Evolutionary conservation across 2,329 filamentous ascomycete species (phyloP).

Genomic region (Claviceps capensis): DNA sequence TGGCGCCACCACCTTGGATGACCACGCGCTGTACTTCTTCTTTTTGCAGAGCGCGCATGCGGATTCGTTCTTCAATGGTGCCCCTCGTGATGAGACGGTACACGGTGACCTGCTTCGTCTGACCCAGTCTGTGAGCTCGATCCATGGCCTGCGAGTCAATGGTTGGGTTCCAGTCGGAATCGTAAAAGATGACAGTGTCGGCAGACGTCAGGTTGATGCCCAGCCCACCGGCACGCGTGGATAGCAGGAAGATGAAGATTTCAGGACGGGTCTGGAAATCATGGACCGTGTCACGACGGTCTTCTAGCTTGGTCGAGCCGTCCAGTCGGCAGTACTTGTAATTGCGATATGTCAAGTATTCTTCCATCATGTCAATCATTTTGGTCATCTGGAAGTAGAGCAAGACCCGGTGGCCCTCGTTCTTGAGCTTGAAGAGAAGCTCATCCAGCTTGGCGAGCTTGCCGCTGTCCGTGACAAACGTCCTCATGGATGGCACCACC

Average conservation of each 20-base stretch:
- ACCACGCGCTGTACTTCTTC: constrained; percentile 97
- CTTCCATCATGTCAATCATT: constrained; percentile 99
- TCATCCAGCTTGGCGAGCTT: constrained; percentile 87
- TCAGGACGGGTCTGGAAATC: constrained; percentile 92
- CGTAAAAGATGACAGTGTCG: constrained; percentile 99
- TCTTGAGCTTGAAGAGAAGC: constrained; percentile 79
- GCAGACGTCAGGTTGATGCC: constrained; percentile 95
- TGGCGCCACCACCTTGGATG: constrained; percentile 79
- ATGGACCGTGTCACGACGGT: constrained; percentile 87
- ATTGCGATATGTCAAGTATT: constrained; percentile 96
- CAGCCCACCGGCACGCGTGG: constrained; percentile 89
- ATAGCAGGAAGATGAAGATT: constrained; percentile 94
- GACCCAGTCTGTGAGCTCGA: constrained; percentile 90
- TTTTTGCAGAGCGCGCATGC: constrained; percentile 92
- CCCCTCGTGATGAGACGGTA: constrained; percentile 94
- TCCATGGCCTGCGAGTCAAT: constrained; percentile 99
- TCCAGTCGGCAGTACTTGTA: constrained; percentile 97
- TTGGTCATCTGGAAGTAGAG: constrained; percentile 99
- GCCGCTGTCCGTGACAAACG: constrained; percentile 94
- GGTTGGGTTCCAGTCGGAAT: constrained; percentile 98
- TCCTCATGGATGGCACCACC: constrained; percentile 86
- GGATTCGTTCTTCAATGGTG: constrained; percentile 95
- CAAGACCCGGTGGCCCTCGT: constrained; percentile 80
- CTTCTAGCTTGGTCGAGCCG: constrained; percentile 92
- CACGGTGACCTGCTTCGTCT: constrained; percentile 90